Base-by-base conservation (phyloP, 331 rosid genomes). In the Pyrus hybrid region DNA sequence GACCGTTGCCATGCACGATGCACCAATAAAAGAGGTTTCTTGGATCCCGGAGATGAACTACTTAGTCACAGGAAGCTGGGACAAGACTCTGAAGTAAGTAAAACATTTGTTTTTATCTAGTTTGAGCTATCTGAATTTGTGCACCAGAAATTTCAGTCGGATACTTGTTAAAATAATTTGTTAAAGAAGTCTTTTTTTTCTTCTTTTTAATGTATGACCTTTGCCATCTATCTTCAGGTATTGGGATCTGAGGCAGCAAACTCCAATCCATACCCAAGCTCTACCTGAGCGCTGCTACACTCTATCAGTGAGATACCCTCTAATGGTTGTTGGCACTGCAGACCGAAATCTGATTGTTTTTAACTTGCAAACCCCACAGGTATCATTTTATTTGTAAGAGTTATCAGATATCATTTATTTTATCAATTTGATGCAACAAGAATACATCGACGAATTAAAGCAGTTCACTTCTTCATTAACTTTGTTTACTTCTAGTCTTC, bases 201-300 rank as follows among this genome's bases (percentile, higher is more conserved):
- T 22, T 8, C 41, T 72, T 21, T 37, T 37, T 37, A 8, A 60
- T 58, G 53, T 33, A 32, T 37, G 23, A 32, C 26, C 18, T n/a
- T 26, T 60, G 21, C 16, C 75, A 28, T 62, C 58, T 21, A 28
- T 41, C 32, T 76, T 66, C 68, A 90, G 95, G 84, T 94, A 92
- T 76, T 94, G 97, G 99, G 99, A 92, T 80, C 87, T 91, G 6
- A 90, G 99, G 90, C 99, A 92, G 86, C 67, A 88, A 81, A 94
- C 89, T 83, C 96, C 97, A 29, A 97, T 92, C 79, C 97, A 89
- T 82, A 92, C 91, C 49, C 97, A 90, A 61, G 89, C 83, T 75
- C 99, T 94, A 76, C 91, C 99, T 41, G 97, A 92, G 43, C 96
- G 93, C 37, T 92, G 97, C 80, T 90, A 88, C 88, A 66, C 97